Conservation (phyloP, 257 asterid genomes). For the Cynanchum wilfordii region DNA sequence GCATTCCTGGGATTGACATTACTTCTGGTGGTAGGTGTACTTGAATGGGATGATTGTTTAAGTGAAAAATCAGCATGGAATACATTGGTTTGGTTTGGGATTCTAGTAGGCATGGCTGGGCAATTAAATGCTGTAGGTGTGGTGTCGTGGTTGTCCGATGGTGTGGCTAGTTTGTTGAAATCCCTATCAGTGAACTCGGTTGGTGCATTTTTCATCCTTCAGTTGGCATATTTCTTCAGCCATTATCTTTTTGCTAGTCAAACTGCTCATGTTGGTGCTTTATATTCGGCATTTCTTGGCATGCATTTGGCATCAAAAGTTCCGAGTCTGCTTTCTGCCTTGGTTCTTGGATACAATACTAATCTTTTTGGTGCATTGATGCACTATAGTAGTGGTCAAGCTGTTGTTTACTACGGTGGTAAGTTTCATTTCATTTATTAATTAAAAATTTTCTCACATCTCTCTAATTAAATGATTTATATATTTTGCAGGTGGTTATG, state of each 20-base stretch:
- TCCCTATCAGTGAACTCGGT: constrained; percentile 40
- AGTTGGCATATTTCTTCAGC: constrained; percentile 58
- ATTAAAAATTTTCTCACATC: not conserved
- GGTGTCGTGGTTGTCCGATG: constrained; percentile 49
- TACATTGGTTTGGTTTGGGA: constrained; percentile 71
- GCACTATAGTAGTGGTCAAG: constrained; percentile 93
- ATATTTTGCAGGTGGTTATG: constrained; percentile 71
- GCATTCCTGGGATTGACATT: constrained; percentile 66
- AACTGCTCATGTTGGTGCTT: constrained; percentile 90
- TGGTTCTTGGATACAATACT: constrained; percentile 60
- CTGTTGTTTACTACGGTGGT: constrained; percentile 91
- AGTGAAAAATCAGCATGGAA: constrained; percentile 83
- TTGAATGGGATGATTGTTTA: constrained; percentile 72
- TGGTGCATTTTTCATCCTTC: constrained; percentile 63
- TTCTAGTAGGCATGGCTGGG: constrained; percentile 68
- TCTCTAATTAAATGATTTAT: not conserved
- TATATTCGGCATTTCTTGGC: constrained; percentile 74
- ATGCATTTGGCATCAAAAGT: constrained; percentile 69
- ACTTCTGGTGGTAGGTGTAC: constrained; percentile 53
- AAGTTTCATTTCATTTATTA: not conserved
- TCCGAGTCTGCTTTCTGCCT: constrained; percentile 46
- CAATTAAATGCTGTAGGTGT: constrained; percentile 58
- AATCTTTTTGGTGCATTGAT: constrained; percentile 82
- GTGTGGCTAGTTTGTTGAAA: constrained; percentile 43
- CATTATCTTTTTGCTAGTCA: constrained; percentile 91